Base-by-base conservation (phyloP, 2,329 filamentous ascomycete species). In the Myriosclerotinia scirpicola region DNA sequence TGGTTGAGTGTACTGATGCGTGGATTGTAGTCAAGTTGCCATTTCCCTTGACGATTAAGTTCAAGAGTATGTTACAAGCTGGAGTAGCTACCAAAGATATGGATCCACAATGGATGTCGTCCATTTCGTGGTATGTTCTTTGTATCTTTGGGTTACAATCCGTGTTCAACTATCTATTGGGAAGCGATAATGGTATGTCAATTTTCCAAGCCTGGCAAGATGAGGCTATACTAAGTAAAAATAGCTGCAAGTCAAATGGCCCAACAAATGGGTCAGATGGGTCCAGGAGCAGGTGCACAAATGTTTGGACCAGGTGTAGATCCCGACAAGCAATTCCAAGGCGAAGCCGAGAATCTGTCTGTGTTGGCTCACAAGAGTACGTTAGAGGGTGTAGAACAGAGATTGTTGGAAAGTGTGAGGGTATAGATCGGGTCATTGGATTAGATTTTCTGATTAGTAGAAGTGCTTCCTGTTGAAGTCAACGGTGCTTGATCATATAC, bases 51-150 rank as follows among this genome's bases (percentile, higher is more conserved):
- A 99, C 95, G 42, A 93, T 97, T 79, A 96, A 97, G 78, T 99
- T 99, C 85, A 99, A 99, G 84, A 95, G 92, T 73, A 99, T 99
- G 95, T 84, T 99, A 64, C 95, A 99, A 81, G 94, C 94, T 53
- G 95, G 95, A 74, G 94, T 99, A 54, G 93, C 93, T 70, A 99
- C 96, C 36, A 90, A 89, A 75, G 95, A 99, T 77, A 89, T 99
- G 81, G 96, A 99, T 76, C 95, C 97, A 14, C 87, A 94, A 79
- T 99, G 95, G 95, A 97, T 99, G 80, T 97, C 93, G 0, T 97
- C 93, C 79, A 88, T 99, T 78, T 97, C 93, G 68, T 99, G 95
- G 93, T 99, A 99, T 82, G 98, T 99, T 77, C 81, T 99, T 72
- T 98, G 96, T 75, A 88, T 99, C 70, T 98, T 99, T 77, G 95